Conservation (phyloP, 179 eudicot species). For the Spergularia azorica region DNA sequence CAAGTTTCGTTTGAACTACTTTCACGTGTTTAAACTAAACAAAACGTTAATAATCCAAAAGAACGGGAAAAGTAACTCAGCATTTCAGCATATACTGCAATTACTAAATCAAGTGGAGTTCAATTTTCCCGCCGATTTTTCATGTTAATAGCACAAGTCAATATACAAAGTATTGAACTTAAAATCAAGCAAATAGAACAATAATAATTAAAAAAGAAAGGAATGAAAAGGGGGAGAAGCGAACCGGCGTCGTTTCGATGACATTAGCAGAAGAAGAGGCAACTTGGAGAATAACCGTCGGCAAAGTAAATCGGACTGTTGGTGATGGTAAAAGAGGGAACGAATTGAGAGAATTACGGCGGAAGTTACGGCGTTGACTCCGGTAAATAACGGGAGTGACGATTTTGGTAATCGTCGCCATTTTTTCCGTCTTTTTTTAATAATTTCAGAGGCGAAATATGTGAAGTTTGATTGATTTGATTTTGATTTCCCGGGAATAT, state of each 20-base stretch:
- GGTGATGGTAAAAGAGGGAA: neutral
- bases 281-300: conserved; percentile 20
- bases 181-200: neutral
- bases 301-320: conserved; percentile 13
- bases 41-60: too few relatives aligned
- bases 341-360: neutral
- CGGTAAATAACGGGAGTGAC: conserved; percentile 18
- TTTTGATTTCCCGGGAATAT: neutral
- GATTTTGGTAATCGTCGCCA: conserved; percentile 27
- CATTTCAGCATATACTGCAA: too few relatives aligned
- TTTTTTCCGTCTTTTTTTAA: neutral
- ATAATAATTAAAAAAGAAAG: neutral
- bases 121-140: too few relatives aligned
- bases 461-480: neutral
- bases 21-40: too few relatives aligned
- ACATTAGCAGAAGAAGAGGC: conserved; percentile 35
- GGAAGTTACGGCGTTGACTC: conserved; percentile 19
- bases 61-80: too few relatives aligned
- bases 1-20: too few relatives aligned
- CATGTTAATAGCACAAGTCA: too few relatives aligned
- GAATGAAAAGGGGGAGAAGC: neutral
- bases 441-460: neutral
- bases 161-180: too few relatives aligned
- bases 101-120: too few relatives aligned
- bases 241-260: conserved; percentile 43